Evolutionary conservation across 345 rosid species (phyloP), one percentile per base, ranked within the genome.

Genomic region (Salix arbutifolia): DNA sequence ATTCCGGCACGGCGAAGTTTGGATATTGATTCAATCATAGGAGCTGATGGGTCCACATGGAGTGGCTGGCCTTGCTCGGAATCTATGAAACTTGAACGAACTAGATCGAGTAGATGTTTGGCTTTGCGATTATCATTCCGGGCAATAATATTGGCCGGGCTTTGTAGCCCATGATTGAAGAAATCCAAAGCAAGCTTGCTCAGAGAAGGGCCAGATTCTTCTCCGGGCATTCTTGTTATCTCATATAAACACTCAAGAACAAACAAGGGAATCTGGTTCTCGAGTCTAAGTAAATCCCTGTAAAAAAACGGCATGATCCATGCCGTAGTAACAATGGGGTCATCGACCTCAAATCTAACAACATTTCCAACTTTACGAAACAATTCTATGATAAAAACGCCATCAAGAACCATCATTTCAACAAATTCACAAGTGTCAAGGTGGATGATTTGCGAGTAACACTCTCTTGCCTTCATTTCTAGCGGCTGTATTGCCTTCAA

Each of bases 371-470:
- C 88, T 88, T 85, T 91, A 1, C 94, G 84, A 73, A 93, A 88
- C 79, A 89, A 71, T 77, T 91, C 97, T 6, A 91, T 56, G 7
- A 92, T 56, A 71, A 91, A 92, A 73, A 88, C 80, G 9, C 90
- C 94, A 72, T 92, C 97, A 4, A 92, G 83, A 40, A 92, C 90
- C 91, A 92, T 81, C 87, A 91, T 85, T 75, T 92, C 94, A n/a
- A 81, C 61, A 65, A 91, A 91, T 18, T 88, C 91, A 6, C 84
- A 84, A 0, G 83, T 77, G 5, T 76, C 73, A 65, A 90, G 79
- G 13, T 64, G 74, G 33, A 90, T 84, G 4, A 76, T 67, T 83
- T 93, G 93, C 0, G 97, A 90, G 85, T 91, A 93, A 71, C 89
- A 85, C 21, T 87, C 94, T 83, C 96, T 86, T 0, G 91, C 91